Base-by-base conservation (phyloP, 2,329 filamentous ascomycete species). In the Bipolaris victoriae region DNA sequence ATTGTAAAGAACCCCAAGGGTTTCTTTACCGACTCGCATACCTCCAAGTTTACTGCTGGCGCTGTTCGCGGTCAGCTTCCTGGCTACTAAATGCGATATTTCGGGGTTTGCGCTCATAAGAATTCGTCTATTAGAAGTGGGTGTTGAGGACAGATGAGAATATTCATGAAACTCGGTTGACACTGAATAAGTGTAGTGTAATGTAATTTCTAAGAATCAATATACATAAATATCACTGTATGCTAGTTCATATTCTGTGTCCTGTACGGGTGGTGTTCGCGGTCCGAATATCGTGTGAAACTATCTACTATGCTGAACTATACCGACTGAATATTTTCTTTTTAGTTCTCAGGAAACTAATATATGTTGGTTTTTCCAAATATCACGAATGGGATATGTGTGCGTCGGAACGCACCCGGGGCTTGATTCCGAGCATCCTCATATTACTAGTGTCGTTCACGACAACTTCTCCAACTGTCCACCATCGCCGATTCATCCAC, bases 21-120 rank as follows among this genome's bases (percentile, higher is more conserved):
- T 11, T 86, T 85, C 78, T 84, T 84, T 66, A 77, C 81, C 36
- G 84, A 86, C 64, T 76, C 80, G 1, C 83, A 86, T 72, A 83
- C 82, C 5, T 78, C 70, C 60, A 67, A 77, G 24, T 82, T 79
- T 33, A 71, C 81, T 7, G 77, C 81, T 29, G 83, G 84, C 57
- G 84, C 82, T 49, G 78, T 83, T 33, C 76, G 84, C 54, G 84
- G 82, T 7, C 83, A 86, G 61, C 58, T 68, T 45, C 33, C 46
- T 13, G 46, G 46, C 7, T 26, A 29, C 33, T 49, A 26, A 18
- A n/a, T 29, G 1, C 9, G 35, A 29, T 26, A 9, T 2, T 31
- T 29, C 7, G 16, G 33, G n/a, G 35, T 11, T 7, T 15, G 16
- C 7, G 10, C 6, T 13, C 11, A 16, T 5, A 3, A 16, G 33